Evolutionary conservation across 2,329 filamentous ascomycete species (phyloP), one percentile per base, ranked within the genome.

Genomic region (Trichophyton mentagrophytes): DNA sequence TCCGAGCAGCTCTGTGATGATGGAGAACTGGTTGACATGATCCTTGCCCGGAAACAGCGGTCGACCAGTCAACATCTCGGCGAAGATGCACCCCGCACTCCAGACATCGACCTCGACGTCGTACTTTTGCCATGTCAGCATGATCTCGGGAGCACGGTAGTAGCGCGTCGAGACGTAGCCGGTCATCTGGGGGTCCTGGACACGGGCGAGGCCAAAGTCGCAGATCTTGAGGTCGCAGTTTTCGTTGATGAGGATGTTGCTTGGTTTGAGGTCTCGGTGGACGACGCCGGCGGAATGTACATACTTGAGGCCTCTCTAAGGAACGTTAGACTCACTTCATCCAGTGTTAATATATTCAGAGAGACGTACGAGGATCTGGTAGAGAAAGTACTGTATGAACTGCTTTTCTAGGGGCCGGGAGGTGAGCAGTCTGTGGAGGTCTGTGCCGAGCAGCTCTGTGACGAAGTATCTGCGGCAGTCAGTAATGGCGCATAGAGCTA

Each of bases 111-210:
- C 93, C 78, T 97, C 93, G 56, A 97, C 86, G 68, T 99, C 93
- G 77, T 99, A 99, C 79, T 99, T 99, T 80, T 99, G 93, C 93
- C 93, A 99, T 66, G 93, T 97, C 72, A 99, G 90, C 93, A 99
- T 99, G 73, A 99, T 99, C 77, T 99, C 93, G 17, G 93, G 93
- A 7, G 93, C 93, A 70, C 93, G 86, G 82, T 99, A 99, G 81
- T 99, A 99, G 80, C 93, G 83, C 64, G 93, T 99, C 56, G 93
- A 97, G 63, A 99, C 93, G 72, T 99, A 99, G 68, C 93, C 93
- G 47, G 93, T 99, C 93, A 99, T 99, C 77, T 99, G 93, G 40
- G 93, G 93, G 72, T 99, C 93, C 74, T 99, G 93, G 69, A 99
- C 96, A 75, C 93, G 89, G 60, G 93, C 93, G 63, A 99, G 82